These are phyloP conservation scores for Monosporascus sp. DNA, from an alignment of 2,329 filamentous ascomycete species.

Conservation along the genomic window DNA sequence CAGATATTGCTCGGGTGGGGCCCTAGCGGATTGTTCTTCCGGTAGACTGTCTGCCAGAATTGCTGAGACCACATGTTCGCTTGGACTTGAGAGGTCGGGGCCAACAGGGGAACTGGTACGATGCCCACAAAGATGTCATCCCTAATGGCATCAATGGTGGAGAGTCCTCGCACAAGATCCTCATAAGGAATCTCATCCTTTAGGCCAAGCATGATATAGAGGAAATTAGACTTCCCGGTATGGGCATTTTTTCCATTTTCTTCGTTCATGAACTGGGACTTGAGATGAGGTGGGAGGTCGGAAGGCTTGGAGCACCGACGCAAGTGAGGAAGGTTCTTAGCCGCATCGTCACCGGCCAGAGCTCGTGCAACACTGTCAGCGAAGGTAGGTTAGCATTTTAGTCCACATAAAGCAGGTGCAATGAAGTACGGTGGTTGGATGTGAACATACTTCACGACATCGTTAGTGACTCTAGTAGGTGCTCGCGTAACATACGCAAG, in stretches of 20 bases:
- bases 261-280: slow-evolving; percentile 55
- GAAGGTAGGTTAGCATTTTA: slow-evolving; percentile 19
- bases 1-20: slow-evolving; percentile 72
- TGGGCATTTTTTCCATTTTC: slow-evolving; percentile 52
- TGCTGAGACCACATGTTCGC: slow-evolving; percentile 67
- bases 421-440: slow-evolving; percentile 3
- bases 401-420: neutral
- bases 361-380: slow-evolving; percentile 47
- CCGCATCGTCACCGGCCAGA: slow-evolving; percentile 53
- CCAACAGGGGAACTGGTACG: slow-evolving; percentile 64
- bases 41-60: slow-evolving; percentile 82
- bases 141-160: slow-evolving; percentile 44
- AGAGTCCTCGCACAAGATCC: slow-evolving; percentile 44
- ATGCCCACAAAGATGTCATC: slow-evolving; percentile 52
- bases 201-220: slow-evolving; percentile 52
- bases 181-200: slow-evolving; percentile 46
- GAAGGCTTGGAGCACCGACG: slow-evolving; percentile 69
- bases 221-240: slow-evolving; percentile 54
- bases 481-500: slow-evolving; percentile 67
- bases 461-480: slow-evolving; percentile 66
- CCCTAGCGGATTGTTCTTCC: slow-evolving; percentile 81
- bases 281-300: slow-evolving; percentile 62
- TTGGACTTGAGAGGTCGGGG: slow-evolving; percentile 71
- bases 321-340: slow-evolving; percentile 64
- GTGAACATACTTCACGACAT: slow-evolving; percentile 61